These are phyloP conservation scores for Aspergillus costaricaensis DNA, from an alignment of 2,329 filamentous ascomycete species.

Conservation along the genomic window DNA sequence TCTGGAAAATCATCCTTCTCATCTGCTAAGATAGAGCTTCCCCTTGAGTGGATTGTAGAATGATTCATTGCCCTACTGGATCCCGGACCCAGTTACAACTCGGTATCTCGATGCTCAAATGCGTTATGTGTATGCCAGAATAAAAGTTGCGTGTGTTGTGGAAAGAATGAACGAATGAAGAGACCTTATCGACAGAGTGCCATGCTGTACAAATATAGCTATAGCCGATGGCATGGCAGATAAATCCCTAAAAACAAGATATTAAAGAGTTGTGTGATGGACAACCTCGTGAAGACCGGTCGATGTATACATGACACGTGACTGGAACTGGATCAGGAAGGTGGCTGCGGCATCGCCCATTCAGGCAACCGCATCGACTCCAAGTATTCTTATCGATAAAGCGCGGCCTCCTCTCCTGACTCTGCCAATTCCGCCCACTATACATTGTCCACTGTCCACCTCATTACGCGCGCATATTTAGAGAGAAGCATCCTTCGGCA, in stretches of 20 bases:
- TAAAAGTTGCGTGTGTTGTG: not conserved
- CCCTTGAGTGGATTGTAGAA: slow-evolving; percentile 26
- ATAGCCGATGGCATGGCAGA: not conserved
- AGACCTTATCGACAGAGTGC: not conserved
- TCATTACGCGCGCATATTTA: not conserved
- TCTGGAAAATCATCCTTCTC: not conserved
- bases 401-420: not conserved
- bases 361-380: slow-evolving; percentile 5
- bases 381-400: not conserved
- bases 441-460: not conserved
- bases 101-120: not conserved
- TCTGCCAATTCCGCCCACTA: not conserved
- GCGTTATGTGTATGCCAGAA: not conserved
- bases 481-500: slow-evolving; percentile 13
- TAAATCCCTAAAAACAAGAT: not conserved
- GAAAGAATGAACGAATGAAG: not conserved
- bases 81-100: not conserved
- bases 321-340: slow-evolving; percentile 11
- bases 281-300: not conserved
- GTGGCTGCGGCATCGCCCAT: slow-evolving; percentile 8
- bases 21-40: not conserved
- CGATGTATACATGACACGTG: slow-evolving; percentile 10
- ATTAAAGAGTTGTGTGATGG: too few species aligned
- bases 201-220: not conserved
- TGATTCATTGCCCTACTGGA: not conserved